These are phyloP conservation scores for Leishmania turanica DNA, from an alignment of 208 protist species.

Conservation along the genomic window DNA sequence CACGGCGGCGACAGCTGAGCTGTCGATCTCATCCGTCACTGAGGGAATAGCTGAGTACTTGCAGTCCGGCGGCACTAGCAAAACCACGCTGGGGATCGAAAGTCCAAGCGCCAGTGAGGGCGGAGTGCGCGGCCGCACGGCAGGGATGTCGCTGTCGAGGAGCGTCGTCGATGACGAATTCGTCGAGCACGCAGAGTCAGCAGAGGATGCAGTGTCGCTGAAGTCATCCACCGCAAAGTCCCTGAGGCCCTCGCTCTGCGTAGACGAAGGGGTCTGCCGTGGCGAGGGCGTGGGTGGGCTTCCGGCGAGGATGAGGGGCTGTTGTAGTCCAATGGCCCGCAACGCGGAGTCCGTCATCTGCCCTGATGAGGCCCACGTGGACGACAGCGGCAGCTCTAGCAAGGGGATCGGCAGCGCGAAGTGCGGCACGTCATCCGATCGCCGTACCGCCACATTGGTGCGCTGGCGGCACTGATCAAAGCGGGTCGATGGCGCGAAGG, in stretches of 20 bases:
- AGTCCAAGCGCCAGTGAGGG: not conserved
- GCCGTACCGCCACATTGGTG: constrained; percentile 16
- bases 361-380: not conserved
- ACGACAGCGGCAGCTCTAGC: not conserved
- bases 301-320: not conserved
- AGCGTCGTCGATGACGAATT: constrained; percentile 2
- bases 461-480: constrained; percentile 23
- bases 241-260: not conserved
- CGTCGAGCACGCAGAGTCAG: constrained; percentile 2
- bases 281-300: not conserved
- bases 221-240: not conserved
- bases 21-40: not conserved
- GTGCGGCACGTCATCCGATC: not conserved
- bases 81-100: not conserved
- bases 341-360: not conserved
- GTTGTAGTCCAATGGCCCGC: not conserved
- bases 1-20: not conserved
- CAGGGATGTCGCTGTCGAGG: not conserved
- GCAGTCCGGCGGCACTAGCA: not conserved
- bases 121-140: not conserved
- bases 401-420: too few relatives aligned
- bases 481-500: constrained; percentile 19
- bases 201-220: constrained; percentile 3
- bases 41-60: not conserved
- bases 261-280: not conserved